These are phyloP conservation scores for Penicillium angulare DNA, from an alignment of 495 filamentous ascomycete species.

Conservation along the genomic window DNA sequence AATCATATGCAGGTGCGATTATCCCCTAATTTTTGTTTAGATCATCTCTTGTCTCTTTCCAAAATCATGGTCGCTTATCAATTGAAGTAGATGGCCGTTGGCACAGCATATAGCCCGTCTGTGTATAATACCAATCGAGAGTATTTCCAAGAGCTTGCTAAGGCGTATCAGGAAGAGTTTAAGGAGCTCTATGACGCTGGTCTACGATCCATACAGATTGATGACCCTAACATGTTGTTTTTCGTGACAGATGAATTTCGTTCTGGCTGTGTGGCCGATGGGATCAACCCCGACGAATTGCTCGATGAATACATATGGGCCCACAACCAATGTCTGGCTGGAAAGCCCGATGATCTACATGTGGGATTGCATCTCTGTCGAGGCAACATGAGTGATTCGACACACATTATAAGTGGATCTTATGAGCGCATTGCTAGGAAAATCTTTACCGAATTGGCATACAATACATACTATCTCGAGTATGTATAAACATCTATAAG, in stretches of 20 bases:
- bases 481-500: background rate
- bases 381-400: constrained; percentile 52
- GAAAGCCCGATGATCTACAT: constrained; percentile 56
- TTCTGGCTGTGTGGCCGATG: constrained; percentile 8
- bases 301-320: constrained; percentile 57
- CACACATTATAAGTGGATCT: constrained; percentile 54
- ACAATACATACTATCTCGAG: constrained; percentile 24
- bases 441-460: constrained; percentile 16
- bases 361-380: constrained; percentile 62
- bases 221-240: constrained; percentile 17
- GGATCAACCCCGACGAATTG: constrained; percentile 40
- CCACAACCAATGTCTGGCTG: constrained; percentile 58
- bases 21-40: background rate
- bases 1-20: constrained; percentile 17
- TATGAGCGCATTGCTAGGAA: constrained; percentile 55
- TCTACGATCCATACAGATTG: constrained; percentile 19
- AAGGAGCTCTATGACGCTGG: constrained; percentile 15
- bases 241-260: constrained; percentile 19
- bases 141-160: constrained; percentile 13
- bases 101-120: constrained; percentile 4
- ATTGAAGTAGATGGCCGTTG: constrained; percentile 11
- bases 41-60: background rate
- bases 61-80: background rate
- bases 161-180: constrained; percentile 8
- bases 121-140: constrained; percentile 11